A percentile compares a stretch with the other conserved stretches of the same genome.
These are phyloP conservation scores for Microcos paniculata DNA, from an alignment of 345 rosid genomes.

Conservation along the genomic window DNA sequence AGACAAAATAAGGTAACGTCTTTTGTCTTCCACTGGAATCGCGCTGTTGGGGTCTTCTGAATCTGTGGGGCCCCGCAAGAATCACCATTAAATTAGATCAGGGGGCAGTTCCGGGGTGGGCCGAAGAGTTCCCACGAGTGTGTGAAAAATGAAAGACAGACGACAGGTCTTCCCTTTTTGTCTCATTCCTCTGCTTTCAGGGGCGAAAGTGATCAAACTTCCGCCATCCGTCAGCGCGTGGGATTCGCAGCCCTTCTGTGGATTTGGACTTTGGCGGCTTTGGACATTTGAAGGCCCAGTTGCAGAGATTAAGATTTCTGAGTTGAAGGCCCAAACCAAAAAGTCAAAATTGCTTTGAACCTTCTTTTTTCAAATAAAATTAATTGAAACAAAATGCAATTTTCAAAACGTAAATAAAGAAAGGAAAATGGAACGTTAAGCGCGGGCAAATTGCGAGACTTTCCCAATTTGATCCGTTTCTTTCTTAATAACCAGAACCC, in stretches of 20 bases:
- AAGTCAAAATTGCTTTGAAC: neutral
- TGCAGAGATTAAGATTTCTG: neutral
- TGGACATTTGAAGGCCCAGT: neutral
- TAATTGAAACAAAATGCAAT: too few species aligned
- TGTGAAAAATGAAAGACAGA: too few species aligned
- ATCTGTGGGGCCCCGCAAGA: neutral
- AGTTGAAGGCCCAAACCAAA: neutral
- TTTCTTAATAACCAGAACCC: neutral
- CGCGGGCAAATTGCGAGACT: neutral
- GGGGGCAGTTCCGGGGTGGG: neutral
- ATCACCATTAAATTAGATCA: neutral
- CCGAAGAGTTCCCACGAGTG: neutral
- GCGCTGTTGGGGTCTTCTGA: neutral
- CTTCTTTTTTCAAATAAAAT: too few species aligned
- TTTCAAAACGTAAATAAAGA: too few species aligned
- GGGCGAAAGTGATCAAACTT: neutral
- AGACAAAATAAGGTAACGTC: constrained; percentile 1
- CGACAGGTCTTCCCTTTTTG: neutral
- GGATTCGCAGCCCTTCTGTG: neutral
- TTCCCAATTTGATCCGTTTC: neutral
- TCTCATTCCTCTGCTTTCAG: neutral
- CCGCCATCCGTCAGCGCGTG: neutral
- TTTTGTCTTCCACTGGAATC: neutral
- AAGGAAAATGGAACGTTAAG: too few species aligned
- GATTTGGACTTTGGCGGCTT: neutral